Conservation (phyloP, 1,284 basidiomycete genomes). For the Erythrobasidium hasegawianum region DNA sequence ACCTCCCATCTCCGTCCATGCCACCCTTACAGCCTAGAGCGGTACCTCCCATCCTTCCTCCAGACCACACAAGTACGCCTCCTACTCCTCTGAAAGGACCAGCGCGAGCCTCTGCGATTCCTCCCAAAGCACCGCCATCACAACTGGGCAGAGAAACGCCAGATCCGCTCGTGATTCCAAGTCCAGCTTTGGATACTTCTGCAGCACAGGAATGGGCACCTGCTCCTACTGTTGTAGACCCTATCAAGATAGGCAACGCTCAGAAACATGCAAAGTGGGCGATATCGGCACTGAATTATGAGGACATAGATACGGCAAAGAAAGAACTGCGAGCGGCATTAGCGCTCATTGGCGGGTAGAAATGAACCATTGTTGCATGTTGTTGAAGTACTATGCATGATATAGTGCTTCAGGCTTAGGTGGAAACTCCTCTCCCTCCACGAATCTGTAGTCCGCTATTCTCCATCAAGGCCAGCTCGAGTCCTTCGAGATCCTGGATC, state of each 20-base stretch:
- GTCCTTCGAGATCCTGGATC: constrained; percentile 27
- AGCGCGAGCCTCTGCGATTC: not conserved
- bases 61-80: not conserved
- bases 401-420: not conserved
- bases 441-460: constrained; percentile 31
- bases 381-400: not conserved
- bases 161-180: not conserved
- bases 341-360: constrained; percentile 59
- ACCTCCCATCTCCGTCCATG: not conserved
- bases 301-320: constrained; percentile 76
- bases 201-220: constrained; percentile 58
- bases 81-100: not conserved
- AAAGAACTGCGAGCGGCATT: constrained; percentile 74
- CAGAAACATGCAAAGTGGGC: constrained; percentile 90
- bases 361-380: not conserved
- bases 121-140: not conserved
- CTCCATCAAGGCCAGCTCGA: constrained; percentile 24
- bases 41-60: not conserved
- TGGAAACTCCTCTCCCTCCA: constrained; percentile 16
- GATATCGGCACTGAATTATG: constrained; percentile 85
- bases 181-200: constrained; percentile 55
- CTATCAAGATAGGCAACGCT: constrained; percentile 61
- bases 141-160: not conserved
- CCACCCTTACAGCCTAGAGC: not conserved
- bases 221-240: constrained; percentile 58